Evolutionary conservation across 208 protist genomes (phyloP).

Genomic region (Crithidia thermophila): DNA sequence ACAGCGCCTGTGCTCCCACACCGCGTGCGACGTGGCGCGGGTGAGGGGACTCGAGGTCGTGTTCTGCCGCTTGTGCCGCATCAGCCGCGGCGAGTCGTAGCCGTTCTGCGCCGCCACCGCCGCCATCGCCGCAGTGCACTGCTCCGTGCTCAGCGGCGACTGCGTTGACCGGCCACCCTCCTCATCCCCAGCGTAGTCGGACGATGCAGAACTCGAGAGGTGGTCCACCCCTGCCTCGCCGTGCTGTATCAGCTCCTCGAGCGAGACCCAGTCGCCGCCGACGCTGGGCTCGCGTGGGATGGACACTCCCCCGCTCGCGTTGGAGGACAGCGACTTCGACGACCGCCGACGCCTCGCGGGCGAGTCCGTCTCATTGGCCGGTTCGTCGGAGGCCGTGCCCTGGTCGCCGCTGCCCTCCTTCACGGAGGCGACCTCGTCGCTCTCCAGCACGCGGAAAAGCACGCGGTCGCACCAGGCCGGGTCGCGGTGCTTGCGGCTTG

Average conservation of each 20-base stretch:
- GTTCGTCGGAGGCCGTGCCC: too few species aligned
- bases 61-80: not conserved
- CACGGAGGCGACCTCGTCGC: not conserved
- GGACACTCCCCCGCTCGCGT: not conserved
- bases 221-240: not conserved
- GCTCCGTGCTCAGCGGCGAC: not conserved
- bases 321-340: slow-evolving; percentile 4
- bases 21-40: slow-evolving; percentile 7
- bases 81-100: not conserved
- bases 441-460: slow-evolving; percentile 68
- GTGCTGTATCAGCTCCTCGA: slow-evolving; percentile 12
- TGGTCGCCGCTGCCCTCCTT: not conserved
- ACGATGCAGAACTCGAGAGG: slow-evolving; percentile 17
- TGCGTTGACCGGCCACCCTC: not conserved
- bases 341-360: slow-evolving; percentile 7
- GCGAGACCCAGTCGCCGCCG: slow-evolving; percentile 17
- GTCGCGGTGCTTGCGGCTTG: slow-evolving; percentile 74
- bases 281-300: slow-evolving; percentile 1
- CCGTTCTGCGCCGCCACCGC: slow-evolving; percentile 11
- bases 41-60: not conserved
- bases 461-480: slow-evolving; percentile 92
- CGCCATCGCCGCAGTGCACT: slow-evolving; percentile 7
- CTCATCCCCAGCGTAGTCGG: not conserved
- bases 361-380: too few species aligned
- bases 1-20: slow-evolving; percentile 27